Conservation (phyloP, 139 green algal genomes). For the Pseudopediastrum boryanum region DNA sequence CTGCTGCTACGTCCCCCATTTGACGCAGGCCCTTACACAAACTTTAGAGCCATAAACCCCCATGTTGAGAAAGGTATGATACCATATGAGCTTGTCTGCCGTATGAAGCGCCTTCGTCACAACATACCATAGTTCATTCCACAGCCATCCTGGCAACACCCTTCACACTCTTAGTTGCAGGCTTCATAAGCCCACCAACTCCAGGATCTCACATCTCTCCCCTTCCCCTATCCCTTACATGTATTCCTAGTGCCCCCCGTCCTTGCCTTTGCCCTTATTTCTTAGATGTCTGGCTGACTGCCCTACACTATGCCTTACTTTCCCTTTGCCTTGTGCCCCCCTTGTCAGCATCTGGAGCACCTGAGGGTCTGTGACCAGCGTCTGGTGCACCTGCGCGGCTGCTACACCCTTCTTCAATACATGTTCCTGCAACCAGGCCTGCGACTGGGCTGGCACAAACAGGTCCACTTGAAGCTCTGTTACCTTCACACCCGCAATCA, state of each 20-base stretch:
- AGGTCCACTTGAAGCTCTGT: no score
- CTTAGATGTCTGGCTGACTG: background rate
- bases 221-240: background rate
- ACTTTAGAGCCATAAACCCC: no score
- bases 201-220: background rate
- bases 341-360: constrained; percentile 2
- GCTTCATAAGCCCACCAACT: background rate
- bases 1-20: no score
- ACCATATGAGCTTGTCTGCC: no score
- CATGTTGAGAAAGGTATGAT: no score
- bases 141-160: no score
- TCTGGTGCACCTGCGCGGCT: background rate
- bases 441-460: constrained; percentile 17
- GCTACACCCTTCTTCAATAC: background rate
- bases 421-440: constrained; percentile 14
- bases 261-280: background rate
- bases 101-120: no score
- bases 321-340: background rate
- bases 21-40: no score
- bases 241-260: background rate
- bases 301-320: background rate
- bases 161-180: no score
- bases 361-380: background rate
- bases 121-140: no score
- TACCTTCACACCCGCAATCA: no score